Conservation (phyloP, 2,329 filamentous ascomycete genomes). For the Alternaria sp. region DNA sequence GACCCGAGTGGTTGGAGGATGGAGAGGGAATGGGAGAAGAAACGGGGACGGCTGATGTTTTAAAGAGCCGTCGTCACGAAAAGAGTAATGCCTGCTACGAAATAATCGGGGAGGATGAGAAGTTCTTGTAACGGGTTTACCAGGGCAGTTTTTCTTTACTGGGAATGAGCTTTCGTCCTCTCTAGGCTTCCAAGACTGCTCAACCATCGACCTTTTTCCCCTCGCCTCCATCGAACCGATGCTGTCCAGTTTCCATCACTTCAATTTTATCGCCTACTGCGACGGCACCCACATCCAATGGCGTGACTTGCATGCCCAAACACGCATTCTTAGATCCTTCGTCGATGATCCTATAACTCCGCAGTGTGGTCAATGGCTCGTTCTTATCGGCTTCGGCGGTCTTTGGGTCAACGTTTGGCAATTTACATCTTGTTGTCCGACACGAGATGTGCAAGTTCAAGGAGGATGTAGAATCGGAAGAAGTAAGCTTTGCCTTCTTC, state of each 20-base stretch:
- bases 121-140: not conserved
- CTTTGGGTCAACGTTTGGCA: conserved; percentile 73
- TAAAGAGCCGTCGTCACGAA: not conserved
- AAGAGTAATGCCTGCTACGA: not conserved
- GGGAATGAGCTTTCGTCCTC: not conserved
- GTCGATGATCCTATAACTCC: conserved; percentile 68
- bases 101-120: not conserved
- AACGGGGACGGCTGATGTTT: conserved; percentile 48
- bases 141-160: not conserved
- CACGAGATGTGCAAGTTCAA: conserved; percentile 64
- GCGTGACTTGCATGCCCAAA: conserved; percentile 72
- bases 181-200: not conserved
- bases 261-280: conserved; percentile 47
- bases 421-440: conserved; percentile 72
- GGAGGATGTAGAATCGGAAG: conserved; percentile 11
- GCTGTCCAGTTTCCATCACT: conserved; percentile 45
- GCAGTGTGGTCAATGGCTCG: conserved; percentile 67
- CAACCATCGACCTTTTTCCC: conserved; percentile 20
- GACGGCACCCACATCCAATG: conserved; percentile 50
- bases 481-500: conserved; percentile 61
- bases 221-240: conserved; percentile 37
- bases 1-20: conserved; percentile 51
- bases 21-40: conserved; percentile 43
- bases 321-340: conserved; percentile 67
- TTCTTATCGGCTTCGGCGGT: conserved; percentile 64